phyloP scores from a whole-genome alignment of 2,329 filamentous ascomycete species.

The Penicillium sp. region DNA sequence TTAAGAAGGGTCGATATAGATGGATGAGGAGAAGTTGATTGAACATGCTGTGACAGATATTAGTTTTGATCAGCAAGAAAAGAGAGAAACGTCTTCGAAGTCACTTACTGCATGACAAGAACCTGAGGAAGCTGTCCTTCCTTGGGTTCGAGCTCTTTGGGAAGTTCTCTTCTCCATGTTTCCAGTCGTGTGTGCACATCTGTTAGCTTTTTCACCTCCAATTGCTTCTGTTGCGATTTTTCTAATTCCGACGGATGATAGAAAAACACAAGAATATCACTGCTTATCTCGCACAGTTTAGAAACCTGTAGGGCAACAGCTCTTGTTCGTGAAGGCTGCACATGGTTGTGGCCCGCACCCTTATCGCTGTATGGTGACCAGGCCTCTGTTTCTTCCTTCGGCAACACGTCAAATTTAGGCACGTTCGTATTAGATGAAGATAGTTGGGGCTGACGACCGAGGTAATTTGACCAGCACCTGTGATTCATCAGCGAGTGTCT shows the following conservation, averaged over 20 bases:
- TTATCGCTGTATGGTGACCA: constrained; percentile 88
- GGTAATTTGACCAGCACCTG: constrained; percentile 91
- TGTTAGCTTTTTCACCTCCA: constrained; percentile 85
- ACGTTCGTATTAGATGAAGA: constrained; percentile 74
- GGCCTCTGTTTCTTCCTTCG: constrained; percentile 73
- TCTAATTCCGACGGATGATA: constrained; percentile 70
- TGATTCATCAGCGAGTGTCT: constrained; percentile 11
- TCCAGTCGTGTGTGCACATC: constrained; percentile 87
- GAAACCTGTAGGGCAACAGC: constrained; percentile 77
- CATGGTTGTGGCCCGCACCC: constrained; percentile 65
- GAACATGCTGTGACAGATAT: constrained; percentile 68
- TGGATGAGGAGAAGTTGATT: constrained; percentile 94
- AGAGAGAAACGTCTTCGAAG: not conserved
- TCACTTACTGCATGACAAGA: constrained; percentile 73
- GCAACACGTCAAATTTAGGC: constrained; percentile 85
- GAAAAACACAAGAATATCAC: constrained; percentile 81
- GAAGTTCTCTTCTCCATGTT: constrained; percentile 78
- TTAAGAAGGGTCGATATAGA: constrained; percentile 89
- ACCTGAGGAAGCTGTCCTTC: constrained; percentile 86
- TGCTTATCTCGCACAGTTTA: constrained; percentile 85
- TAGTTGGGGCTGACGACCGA: constrained; percentile 84
- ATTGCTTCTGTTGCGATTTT: constrained; percentile 64
- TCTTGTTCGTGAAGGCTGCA: constrained; percentile 76
- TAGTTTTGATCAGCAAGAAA: constrained; percentile 5
- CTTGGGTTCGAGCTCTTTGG: constrained; percentile 79